These are phyloP conservation scores for Fomitopsis pinicola DNA, from an alignment of 1,284 basidiomycete species.

Conservation along the genomic window DNA sequence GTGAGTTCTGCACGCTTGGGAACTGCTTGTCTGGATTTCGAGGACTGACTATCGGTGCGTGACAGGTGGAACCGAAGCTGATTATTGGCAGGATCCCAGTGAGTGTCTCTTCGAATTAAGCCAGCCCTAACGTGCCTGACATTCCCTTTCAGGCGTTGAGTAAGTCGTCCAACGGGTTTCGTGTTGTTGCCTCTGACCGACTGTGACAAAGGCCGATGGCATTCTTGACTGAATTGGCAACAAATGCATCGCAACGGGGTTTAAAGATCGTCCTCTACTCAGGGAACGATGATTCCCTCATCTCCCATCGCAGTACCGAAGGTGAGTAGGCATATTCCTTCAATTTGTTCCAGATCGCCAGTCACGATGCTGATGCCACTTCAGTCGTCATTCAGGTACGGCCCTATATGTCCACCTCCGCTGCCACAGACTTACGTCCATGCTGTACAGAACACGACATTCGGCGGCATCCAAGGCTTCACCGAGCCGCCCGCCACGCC, in stretches of 20 bases:
- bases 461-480: slow-evolving; percentile 71
- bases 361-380: not conserved
- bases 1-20: slow-evolving; percentile 1
- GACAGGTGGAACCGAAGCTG: slow-evolving; percentile 7
- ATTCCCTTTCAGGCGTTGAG: slow-evolving; percentile 37
- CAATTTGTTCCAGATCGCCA: slow-evolving; percentile 1
- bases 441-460: slow-evolving; percentile 58
- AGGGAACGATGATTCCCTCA: slow-evolving; percentile 64
- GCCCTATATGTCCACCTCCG: not conserved
- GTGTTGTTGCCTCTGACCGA: not conserved
- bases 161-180: slow-evolving; percentile 24
- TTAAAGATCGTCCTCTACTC: slow-evolving; percentile 58
- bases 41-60: not conserved
- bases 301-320: slow-evolving; percentile 63
- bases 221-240: slow-evolving; percentile 60
- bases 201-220: slow-evolving; percentile 45
- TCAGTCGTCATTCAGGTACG: slow-evolving; percentile 60
- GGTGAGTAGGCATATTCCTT: slow-evolving; percentile 29
- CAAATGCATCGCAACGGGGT: slow-evolving; percentile 48
- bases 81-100: slow-evolving; percentile 41
- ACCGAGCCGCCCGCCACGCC: slow-evolving; percentile 61
- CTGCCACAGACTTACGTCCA: not conserved
- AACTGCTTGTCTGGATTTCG: slow-evolving; percentile 1
- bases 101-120: slow-evolving; percentile 12
- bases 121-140: not conserved